Evolutionary conservation across 345 rosid genomes (phyloP), one percentile per base, ranked within the genome.

Genomic region (Citrus medica): DNA sequence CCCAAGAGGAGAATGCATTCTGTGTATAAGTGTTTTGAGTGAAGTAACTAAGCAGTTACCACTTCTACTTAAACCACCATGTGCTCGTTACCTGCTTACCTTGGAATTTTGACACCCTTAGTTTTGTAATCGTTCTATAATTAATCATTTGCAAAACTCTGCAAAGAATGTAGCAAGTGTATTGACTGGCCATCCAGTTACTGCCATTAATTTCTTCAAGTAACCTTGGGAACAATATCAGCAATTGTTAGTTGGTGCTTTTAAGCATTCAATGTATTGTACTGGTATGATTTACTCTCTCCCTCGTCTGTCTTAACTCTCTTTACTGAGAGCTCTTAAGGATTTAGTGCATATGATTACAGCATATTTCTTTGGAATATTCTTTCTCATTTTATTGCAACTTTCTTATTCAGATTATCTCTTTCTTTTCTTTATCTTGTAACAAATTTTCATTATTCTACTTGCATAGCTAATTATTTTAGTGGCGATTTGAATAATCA

Each of bases 401-500:
- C 75, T 10, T 75, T 37, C n/a, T 67, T 37, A 51, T 66, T 55
- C 30, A 25, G 69, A 33, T 48, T 2, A 32, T 67, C 6, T 67
- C 9, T 46, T 30, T 53, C 33, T n/a, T 61, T 66, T 30, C 17
- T 28, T 59, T 67, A 25, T 53, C 8, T 9, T 70, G 19, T 46
- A 19, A 16, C 46, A 27, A n/a, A 30, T 71, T 30, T 16, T 3
- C 48, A 28, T 28, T 16, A 9, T 69, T 79, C 33, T 72, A 64
- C 73, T 79, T 76, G 61, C 30, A 37, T 70, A 84, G 76, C 78
- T 85, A 51, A 76, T 72, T 77, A 56, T 83, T 67, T 75, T 63
- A 38, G 27, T 77, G 77, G 56, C 77, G 72, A 73, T 84, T 83
- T 70, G 68, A 78, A 74, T 88, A 74, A 48, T 67, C 83, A 96